Conservation (phyloP, 371 early-diverging fungal species). For the Circinella umbellata region DNA sequence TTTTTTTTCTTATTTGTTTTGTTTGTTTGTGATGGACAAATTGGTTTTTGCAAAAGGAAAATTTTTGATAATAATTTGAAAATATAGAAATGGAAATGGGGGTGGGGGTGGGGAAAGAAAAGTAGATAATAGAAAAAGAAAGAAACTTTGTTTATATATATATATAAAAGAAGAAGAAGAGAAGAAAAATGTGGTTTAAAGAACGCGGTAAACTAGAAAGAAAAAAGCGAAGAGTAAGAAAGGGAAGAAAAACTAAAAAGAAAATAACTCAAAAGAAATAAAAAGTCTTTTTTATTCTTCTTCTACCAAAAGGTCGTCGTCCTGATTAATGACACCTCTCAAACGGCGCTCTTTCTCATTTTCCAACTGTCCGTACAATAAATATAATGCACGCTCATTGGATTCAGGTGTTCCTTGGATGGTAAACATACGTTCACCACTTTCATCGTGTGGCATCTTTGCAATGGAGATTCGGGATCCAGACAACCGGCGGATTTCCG, state of each 20-base stretch:
- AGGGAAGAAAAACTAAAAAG: conserved; percentile 1
- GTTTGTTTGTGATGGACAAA: background rate
- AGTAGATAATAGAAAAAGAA: background rate
- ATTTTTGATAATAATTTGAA: background rate
- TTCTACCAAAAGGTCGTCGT: conserved; percentile 32
- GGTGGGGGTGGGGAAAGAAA: no score
- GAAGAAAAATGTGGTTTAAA: background rate
- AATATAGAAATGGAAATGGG: background rate
- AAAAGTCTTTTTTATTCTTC: conserved; percentile 14
- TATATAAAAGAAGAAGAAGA: background rate
- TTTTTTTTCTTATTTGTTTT: background rate
- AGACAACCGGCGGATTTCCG: conserved; percentile 83
- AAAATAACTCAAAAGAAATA: background rate
- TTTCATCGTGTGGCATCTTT: conserved; percentile 67
- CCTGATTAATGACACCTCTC: conserved; percentile 34
- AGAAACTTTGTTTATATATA: background rate
- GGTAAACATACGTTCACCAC: conserved; percentile 81
- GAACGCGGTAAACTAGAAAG: background rate
- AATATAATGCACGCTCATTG: conserved; percentile 81
- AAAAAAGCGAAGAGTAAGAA: background rate
- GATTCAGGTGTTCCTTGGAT: conserved; percentile 82
- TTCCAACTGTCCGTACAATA: conserved; percentile 86
- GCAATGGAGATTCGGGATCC: conserved; percentile 84
- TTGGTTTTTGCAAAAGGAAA: background rate
- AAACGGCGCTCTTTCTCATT: conserved; percentile 75